A percentile compares a stretch with the other conserved stretches of the same genome.
phyloP scores from a whole-genome alignment of 2,329 filamentous ascomycete genomes.

The Fusarium odoratissimum region DNA sequence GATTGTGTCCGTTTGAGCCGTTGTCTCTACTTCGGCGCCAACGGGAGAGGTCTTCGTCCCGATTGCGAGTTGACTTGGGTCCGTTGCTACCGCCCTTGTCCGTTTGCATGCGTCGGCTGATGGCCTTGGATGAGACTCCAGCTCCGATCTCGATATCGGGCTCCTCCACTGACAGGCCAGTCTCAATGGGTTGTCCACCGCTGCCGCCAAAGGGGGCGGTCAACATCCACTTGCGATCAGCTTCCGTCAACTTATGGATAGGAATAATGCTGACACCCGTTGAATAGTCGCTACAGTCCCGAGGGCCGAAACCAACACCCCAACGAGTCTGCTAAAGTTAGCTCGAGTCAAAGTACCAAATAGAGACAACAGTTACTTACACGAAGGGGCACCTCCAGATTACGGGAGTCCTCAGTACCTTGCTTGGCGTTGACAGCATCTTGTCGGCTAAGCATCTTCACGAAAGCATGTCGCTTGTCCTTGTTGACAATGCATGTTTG shows the following conservation, averaged over 20 bases:
- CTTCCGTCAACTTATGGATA: slow-evolving; percentile 91
- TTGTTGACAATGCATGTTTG: slow-evolving; percentile 99
- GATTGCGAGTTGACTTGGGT: slow-evolving; percentile 69
- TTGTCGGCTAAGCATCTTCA: slow-evolving; percentile 94
- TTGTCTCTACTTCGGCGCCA: slow-evolving; percentile 51
- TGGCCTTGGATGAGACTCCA: slow-evolving; percentile 93
- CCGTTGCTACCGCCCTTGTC: slow-evolving; percentile 74
- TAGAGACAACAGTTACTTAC: slow-evolving; percentile 59
- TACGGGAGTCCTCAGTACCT: slow-evolving; percentile 84
- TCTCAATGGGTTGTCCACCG: slow-evolving; percentile 82
- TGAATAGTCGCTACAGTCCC: slow-evolving; percentile 96
- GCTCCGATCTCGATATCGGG: slow-evolving; percentile 99
- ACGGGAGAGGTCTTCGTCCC: slow-evolving; percentile 51
- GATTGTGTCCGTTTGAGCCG: slow-evolving; percentile 38
- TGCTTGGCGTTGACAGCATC: slow-evolving; percentile 87
- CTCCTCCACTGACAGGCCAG: slow-evolving; percentile 91
- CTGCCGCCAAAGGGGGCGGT: slow-evolving; percentile 94
- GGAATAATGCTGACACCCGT: slow-evolving; percentile 94
- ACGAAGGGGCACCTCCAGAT: slow-evolving; percentile 77
- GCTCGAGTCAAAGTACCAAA: slow-evolving; percentile 34
- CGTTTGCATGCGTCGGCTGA: slow-evolving; percentile 76
- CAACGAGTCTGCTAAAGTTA: slow-evolving; percentile 78
- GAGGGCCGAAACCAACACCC: slow-evolving; percentile 96
- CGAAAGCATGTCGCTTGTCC: slow-evolving; percentile 97
- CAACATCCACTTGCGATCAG: slow-evolving; percentile 96